These are phyloP conservation scores for Sinapis alba DNA, from an alignment of 441 rosid species.

Conservation along the genomic window DNA sequence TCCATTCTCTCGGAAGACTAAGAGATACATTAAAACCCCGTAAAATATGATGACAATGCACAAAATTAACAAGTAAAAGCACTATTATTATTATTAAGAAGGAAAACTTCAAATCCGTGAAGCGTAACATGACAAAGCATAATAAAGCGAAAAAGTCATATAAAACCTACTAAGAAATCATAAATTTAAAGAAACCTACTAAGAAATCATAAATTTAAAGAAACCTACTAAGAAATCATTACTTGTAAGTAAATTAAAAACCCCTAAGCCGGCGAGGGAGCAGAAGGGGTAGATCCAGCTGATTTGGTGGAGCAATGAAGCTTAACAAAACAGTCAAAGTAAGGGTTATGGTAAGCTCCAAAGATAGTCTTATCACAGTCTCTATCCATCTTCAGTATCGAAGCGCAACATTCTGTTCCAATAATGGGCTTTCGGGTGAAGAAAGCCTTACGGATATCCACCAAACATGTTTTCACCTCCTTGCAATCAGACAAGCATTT, in stretches of 20 bases:
- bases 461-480: conserved; percentile 28
- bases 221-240: neutral
- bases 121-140: too few relatives aligned
- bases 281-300: conserved; percentile 5
- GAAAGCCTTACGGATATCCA: conserved; percentile 22
- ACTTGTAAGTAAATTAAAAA: neutral
- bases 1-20: too few relatives aligned
- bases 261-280: conserved; percentile 36
- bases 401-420: conserved; percentile 24
- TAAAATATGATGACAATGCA: neutral
- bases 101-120: too few relatives aligned
- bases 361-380: conserved; percentile 38
- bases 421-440: conserved; percentile 17
- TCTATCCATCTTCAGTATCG: conserved; percentile 19
- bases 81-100: conserved; percentile 4
- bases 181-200: neutral
- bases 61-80: neutral
- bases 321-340: conserved; percentile 30
- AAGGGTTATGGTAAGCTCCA: conserved; percentile 34
- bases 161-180: neutral
- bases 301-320: conserved; percentile 27
- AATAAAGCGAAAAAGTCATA: neutral
- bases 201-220: neutral
- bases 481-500: conserved; percentile 36
- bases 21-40: too few relatives aligned